Base-by-base conservation (phyloP, 1,139 yeast genomes). In the Pichia sp. region DNA sequence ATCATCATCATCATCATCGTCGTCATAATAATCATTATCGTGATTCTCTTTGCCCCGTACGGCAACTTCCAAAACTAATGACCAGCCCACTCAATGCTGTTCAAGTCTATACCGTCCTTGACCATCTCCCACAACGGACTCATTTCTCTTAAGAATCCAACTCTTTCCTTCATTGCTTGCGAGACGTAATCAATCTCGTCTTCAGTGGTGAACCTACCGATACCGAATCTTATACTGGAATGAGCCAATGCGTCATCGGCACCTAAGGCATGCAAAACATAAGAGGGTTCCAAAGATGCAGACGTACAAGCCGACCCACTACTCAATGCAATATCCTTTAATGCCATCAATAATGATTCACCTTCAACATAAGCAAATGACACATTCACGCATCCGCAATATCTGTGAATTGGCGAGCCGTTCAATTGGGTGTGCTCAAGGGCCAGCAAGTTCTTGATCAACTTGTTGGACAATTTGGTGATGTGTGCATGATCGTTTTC, bases 271-370 rank as follows among this genome's bases (percentile, higher is more conserved):
- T 93, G 96, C 66, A 93, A 79, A 43, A 93, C 99, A 66, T 93
- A 93, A 2, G 97, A 89, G 30, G 99, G 99, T 72, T 93, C 99
- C 66, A 93, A 80, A 7, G 98, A 92, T 0, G 99, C 98, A 40
- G 98, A 92, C 6, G 99, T 93, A 78, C 99, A 93, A 3, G 99
- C 99, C n/a, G 97, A 90, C 41, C 99, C 99, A 3, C 97, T 89
- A 59, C 96, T 87, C 62, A 93, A 79, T 0, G 99, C 99, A 68
- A 93, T 90, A 70, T 93, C 99, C 69, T 93, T 92, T 67, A 93
- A 81, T 1, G 99, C 99, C 99, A 93, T 93, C 65, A 93, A 77
- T 64, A 93, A 78, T 0, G 98, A 92, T 74, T 93, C 99, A 64
- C 99, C 99, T 76, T 93, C 99, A 64, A 93, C 87, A 69, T 92